These are phyloP conservation scores for Annulohypoxylon stygium DNA, from an alignment of 495 filamentous ascomycete genomes.

Conservation along the genomic window DNA sequence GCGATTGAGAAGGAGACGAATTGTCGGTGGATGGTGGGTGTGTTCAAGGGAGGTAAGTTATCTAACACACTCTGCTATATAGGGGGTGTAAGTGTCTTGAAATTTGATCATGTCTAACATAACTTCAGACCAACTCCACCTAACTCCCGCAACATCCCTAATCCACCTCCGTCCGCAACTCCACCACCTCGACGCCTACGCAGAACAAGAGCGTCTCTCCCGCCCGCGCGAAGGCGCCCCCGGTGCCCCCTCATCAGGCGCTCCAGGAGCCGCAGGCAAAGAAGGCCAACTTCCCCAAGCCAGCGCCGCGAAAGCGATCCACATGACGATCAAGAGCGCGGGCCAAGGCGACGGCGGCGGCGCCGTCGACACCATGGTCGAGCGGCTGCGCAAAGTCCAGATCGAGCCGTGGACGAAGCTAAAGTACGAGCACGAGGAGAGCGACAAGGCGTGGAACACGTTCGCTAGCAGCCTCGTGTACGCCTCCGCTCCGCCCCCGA, in stretches of 20 bases:
- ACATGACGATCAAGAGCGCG: slow-evolving; percentile 65
- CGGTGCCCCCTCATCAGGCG: slow-evolving; percentile 18
- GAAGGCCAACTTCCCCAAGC: slow-evolving; percentile 32
- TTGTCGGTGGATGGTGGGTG: slow-evolving; percentile 61
- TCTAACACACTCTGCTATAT: neutral
- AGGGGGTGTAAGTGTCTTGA: neutral
- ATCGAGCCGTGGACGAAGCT: slow-evolving; percentile 58
- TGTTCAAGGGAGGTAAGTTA: slow-evolving; percentile 62
- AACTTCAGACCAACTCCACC: slow-evolving; percentile 60
- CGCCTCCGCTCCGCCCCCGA: slow-evolving; percentile 7
- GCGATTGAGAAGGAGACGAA: slow-evolving; percentile 54
- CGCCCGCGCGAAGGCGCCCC: slow-evolving; percentile 42
- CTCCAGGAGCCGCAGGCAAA: slow-evolving; percentile 25
- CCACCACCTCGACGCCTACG: slow-evolving; percentile 62
- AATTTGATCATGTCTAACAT: slow-evolving; percentile 15
- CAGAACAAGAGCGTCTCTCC: slow-evolving; percentile 59
- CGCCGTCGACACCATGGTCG: slow-evolving; percentile 61
- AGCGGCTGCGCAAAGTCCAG: slow-evolving; percentile 61
- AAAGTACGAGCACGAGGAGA: slow-evolving; percentile 61
- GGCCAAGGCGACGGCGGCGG: slow-evolving; percentile 56
- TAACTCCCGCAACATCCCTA: slow-evolving; percentile 60
- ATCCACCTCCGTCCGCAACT: slow-evolving; percentile 61
- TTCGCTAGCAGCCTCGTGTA: slow-evolving; percentile 59
- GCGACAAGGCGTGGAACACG: slow-evolving; percentile 57
- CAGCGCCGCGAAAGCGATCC: slow-evolving; percentile 57